Percentiles rank a stretch among this genome's conserved stretches.
These are phyloP conservation scores for Ammopiptanthus mongolicus DNA, from an alignment of 306 rosid species.

Conservation along the genomic window DNA sequence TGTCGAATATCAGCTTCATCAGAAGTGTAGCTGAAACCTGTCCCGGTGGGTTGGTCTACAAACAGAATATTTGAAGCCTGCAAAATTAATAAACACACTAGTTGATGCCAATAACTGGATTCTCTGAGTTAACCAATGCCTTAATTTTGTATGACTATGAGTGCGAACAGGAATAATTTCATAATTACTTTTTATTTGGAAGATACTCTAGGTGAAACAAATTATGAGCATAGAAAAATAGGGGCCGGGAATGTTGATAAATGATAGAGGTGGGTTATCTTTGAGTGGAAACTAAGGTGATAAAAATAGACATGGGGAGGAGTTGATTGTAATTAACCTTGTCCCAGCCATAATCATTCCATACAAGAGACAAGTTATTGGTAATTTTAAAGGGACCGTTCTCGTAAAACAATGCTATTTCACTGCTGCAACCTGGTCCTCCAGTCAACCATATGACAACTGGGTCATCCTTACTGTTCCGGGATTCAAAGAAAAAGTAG, in stretches of 20 bases:
- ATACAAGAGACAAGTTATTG: slow-evolving; percentile 57
- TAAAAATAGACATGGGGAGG: not conserved
- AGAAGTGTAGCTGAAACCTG: slow-evolving; percentile 78
- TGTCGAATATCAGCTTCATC: slow-evolving; percentile 53
- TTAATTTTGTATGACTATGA: not conserved
- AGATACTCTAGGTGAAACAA: not conserved
- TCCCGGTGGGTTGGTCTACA: slow-evolving; percentile 89
- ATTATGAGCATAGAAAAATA: not conserved
- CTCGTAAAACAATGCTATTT: slow-evolving; percentile 79
- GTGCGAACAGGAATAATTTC: not conserved
- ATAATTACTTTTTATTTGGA: not conserved
- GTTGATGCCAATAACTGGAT: not conserved
- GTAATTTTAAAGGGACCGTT: slow-evolving; percentile 85
- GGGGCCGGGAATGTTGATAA: not conserved
- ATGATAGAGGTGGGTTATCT: no score
- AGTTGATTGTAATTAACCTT: slow-evolving; percentile 39
- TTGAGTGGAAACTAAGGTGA: not conserved
- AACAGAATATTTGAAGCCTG: slow-evolving; percentile 81
- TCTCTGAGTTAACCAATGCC: not conserved
- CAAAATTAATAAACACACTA: slow-evolving; percentile 6
- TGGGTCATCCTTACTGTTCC: slow-evolving; percentile 52
- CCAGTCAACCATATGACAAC: slow-evolving; percentile 93
- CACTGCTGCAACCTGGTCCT: slow-evolving; percentile 95
- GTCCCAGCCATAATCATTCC: slow-evolving; percentile 97
- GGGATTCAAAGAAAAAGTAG: slow-evolving; percentile 86